Evolutionary conservation across 768 basidiomycete genomes (phyloP), one percentile per base, ranked within the genome.

Genomic region (Rubroboletus pulcherrimus): DNA sequence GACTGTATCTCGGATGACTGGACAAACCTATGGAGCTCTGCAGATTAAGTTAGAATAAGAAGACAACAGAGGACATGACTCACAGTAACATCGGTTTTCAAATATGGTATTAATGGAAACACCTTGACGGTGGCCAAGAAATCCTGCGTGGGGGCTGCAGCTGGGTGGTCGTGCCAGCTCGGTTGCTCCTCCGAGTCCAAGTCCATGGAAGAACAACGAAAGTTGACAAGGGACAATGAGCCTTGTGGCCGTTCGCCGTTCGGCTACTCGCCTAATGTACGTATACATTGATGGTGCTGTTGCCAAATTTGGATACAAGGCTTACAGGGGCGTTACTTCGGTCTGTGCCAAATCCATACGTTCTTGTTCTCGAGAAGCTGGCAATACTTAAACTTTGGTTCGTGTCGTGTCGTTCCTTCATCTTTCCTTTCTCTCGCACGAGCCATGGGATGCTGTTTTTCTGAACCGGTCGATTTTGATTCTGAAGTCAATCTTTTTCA

Each of bases 401-500:
- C 59, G 48, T 56, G 55, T 41, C 11, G 37, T 57, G 61, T 55
- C 62, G 49, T 58, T 57, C 67, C 65, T 66, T 64, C 61, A 66
- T 58, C 59, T 63, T 62, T 67, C 64, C 66, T 65, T 66, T 63
- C 65, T 69, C 66, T 70, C 66, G 66, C 61, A 74, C 75, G 75
- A 77, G 71, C 72, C 52, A 85, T 85, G 84, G 84, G 84, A 67
- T 75, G 71, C 62, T 72, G 72, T 69, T 78, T 83, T 66, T 83
- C 84, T 73, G 79, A 91, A 74, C 89, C 89, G 21, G 82, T 94
- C 62, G 91, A 94, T 76, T 91, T 91, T 71, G 86, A 90, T 60
- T 78, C 81, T 45, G 91, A 93, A 60, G 81, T 86, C 72, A 91
- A 85, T 68, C 86, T 99, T 47, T 98, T 89, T 75, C 96, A 98